Conservation (phyloP, 1,284 basidiomycete genomes). For the Termitomyces sp. region DNA sequence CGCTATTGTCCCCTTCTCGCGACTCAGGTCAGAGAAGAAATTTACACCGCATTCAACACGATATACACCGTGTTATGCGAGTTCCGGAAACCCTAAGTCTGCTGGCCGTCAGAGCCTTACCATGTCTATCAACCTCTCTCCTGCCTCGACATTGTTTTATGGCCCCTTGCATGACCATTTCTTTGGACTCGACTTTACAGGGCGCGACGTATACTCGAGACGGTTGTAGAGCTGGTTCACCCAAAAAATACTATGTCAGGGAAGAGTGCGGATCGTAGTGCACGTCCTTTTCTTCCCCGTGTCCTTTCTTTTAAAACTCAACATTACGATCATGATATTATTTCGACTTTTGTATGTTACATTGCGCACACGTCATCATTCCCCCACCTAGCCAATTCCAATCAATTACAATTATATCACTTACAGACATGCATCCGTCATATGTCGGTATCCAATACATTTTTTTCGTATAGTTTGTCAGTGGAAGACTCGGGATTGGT, state of each 20-base stretch:
- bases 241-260: conserved; percentile 17
- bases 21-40: conserved; percentile 92
- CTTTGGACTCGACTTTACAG: conserved; percentile 3
- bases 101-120: conserved; percentile 3
- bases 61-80: conserved; percentile 95
- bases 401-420: conserved; percentile 20
- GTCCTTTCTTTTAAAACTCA: conserved; percentile 15
- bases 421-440: conserved; percentile 7
- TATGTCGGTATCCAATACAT: background rate
- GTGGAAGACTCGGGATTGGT: background rate
- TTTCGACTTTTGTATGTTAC: conserved; percentile 18
- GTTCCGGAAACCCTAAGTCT: conserved; percentile 73
- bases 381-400: conserved; percentile 23
- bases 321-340: conserved; percentile 28
- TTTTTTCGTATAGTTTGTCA: background rate
- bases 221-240: conserved; percentile 15
- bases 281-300: conserved; percentile 31
- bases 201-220: conserved; percentile 6
- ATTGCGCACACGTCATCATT: conserved; percentile 26
- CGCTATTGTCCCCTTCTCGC: conserved; percentile 24
- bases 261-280: conserved; percentile 35
- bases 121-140: background rate
- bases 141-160: conserved; percentile 11
- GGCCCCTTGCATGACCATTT: conserved; percentile 7
- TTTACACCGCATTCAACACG: conserved; percentile 98